Base-by-base conservation (phyloP, 208 protist genomes). In the Trichomonas tenax region DNA sequence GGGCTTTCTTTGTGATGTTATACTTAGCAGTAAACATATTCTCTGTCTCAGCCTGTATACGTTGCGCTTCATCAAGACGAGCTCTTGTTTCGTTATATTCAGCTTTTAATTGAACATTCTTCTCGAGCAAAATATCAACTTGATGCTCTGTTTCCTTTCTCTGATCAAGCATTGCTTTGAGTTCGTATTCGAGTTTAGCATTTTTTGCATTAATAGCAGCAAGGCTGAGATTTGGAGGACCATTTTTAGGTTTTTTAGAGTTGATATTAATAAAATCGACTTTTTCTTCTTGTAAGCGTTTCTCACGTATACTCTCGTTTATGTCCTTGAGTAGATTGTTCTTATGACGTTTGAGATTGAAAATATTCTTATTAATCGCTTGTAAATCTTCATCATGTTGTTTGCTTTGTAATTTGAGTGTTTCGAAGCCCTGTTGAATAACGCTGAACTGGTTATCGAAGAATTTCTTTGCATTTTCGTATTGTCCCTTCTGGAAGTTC, bases 71-170 rank as follows among this genome's bases (percentile, higher is more conserved):
- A 21, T 34, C 40, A 17, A 93, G 2, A 38, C 14, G 9, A 0
- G 86, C 40, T 48, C 46, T 93, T 38, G 44, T 41, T 34, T 51
- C 14, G 31, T 93, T 93, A 51, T 48, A 38, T 93, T 34, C 36
- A 10, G 86, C 40, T 93, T 93, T 93, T 9, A 93, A 38, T 36
- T 93, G 15, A 34, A 93, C 36, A 38, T 93, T 93, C 46, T 93
- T 93, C 44, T 93, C 86, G 31, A 93, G 86, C n/a, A 93, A 44
- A 40, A 93, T 1, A 93, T 93, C 86, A 58, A 93, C 86, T 93
- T 93, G 86, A 34, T 48, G 44, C 36, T 93, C 86, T n/a, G 46
- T 93, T 58, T 93, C 86, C 17, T 51, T 41, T 10, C 86, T 4
- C 26, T 41, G 26, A 10, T 34, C 21, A 10, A 93, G 31, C 26